Conservation (phyloP, 2,329 filamentous ascomycete genomes). For the Aspergillus amoenus region DNA sequence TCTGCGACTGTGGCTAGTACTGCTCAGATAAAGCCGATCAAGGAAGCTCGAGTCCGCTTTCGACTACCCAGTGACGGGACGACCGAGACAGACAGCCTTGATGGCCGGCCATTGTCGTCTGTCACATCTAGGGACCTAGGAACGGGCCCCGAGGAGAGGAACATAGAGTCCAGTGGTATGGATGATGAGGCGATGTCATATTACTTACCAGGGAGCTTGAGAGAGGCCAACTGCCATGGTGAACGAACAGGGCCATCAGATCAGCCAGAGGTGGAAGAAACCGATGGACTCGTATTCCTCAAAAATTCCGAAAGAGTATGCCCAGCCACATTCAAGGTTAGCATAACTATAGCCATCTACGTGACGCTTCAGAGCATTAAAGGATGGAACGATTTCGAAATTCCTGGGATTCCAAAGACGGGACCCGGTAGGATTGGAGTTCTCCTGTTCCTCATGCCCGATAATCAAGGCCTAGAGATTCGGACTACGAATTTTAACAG, state of each 20-base stretch:
- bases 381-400: slow-evolving; percentile 28
- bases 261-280: slow-evolving; percentile 17
- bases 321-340: slow-evolving; percentile 21
- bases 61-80: neutral
- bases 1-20: neutral
- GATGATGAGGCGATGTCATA: neutral
- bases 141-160: neutral
- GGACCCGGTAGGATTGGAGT: slow-evolving; percentile 24
- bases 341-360: slow-evolving; percentile 18
- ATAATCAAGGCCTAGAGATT: slow-evolving; percentile 28
- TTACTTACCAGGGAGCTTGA: neutral
- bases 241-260: neutral
- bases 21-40: neutral
- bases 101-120: neutral
- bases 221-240: neutral
- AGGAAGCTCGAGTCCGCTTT: neutral
- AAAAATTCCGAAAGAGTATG: slow-evolving; percentile 13
- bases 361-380: slow-evolving; percentile 18
- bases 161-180: neutral
- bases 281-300: slow-evolving; percentile 21
- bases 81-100: neutral
- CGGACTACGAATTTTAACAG: slow-evolving; percentile 27
- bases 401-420: slow-evolving; percentile 32
- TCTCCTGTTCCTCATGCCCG: slow-evolving; percentile 30
- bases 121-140: neutral